Conservation (phyloP, 2,329 filamentous ascomycete species). For the Aspergillus luchuensis region DNA sequence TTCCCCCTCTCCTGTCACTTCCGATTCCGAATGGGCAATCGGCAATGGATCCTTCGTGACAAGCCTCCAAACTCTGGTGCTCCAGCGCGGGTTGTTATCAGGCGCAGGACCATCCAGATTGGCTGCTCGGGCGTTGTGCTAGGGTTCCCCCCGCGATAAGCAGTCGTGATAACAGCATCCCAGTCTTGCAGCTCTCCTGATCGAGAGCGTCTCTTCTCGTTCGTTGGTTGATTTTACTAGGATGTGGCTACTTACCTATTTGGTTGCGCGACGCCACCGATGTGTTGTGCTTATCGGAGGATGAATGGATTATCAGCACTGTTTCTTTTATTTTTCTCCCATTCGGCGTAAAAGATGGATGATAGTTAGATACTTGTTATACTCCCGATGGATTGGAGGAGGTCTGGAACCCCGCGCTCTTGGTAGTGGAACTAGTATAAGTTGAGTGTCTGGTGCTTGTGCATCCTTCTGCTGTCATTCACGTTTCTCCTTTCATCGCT, state of each 20-base stretch:
- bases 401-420: background rate
- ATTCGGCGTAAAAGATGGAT: background rate
- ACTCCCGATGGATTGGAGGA: background rate
- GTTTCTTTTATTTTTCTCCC: background rate
- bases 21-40: background rate
- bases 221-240: background rate
- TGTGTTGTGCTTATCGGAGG: background rate
- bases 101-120: background rate
- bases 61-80: no score
- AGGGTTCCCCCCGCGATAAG: background rate
- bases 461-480: background rate
- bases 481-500: background rate
- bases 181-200: background rate
- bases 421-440: background rate
- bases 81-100: constrained; percentile 1
- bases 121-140: background rate
- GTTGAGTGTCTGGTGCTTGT: background rate
- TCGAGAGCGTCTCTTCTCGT: background rate
- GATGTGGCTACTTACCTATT: background rate
- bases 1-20: background rate
- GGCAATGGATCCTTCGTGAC: no score
- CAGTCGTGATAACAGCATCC: background rate
- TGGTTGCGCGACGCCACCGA: background rate
- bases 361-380: background rate
- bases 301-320: background rate